Conservation (phyloP, 2,329 filamentous ascomycete species). For the Penicillium sp. region DNA sequence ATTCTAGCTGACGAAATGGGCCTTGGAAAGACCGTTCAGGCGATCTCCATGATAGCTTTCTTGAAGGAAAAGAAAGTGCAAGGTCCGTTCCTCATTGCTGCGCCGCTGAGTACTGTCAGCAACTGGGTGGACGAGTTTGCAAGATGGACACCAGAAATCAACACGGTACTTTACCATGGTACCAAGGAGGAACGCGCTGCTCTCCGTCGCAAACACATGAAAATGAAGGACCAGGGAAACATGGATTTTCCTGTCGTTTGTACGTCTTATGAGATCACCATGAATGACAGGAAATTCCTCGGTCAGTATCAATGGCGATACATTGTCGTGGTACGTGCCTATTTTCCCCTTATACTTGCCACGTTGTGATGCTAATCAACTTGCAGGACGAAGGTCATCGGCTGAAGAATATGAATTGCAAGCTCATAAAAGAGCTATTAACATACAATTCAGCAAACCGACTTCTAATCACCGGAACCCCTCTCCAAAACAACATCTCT, state of each 20-base stretch:
- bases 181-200: conserved; percentile 73
- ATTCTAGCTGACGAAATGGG: conserved; percentile 96
- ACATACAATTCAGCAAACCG: conserved; percentile 88
- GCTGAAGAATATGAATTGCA: conserved; percentile 95
- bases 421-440: conserved; percentile 83
- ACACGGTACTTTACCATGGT: conserved; percentile 89
- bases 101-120: conserved; percentile 84
- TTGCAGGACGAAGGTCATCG: conserved; percentile 86
- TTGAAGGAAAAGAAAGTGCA: conserved; percentile 84
- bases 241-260: conserved; percentile 85
- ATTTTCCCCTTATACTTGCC: not conserved
- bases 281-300: conserved; percentile 81
- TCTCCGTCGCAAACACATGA: conserved; percentile 73
- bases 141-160: conserved; percentile 85
- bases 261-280: conserved; percentile 94
- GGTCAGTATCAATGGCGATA: conserved; percentile 92
- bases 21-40: conserved; percentile 87
- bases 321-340: conserved; percentile 75
- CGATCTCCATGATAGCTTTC: conserved; percentile 83
- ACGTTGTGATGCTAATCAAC: conserved; percentile 14
- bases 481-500: conserved; percentile 90
- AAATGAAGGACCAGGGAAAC: conserved; percentile 65
- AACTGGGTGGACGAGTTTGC: conserved; percentile 97
- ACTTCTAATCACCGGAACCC: conserved; percentile 90
- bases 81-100: conserved; percentile 87